Conservation (phyloP, 129 eudicot species). For the Flaveria bidentis region DNA sequence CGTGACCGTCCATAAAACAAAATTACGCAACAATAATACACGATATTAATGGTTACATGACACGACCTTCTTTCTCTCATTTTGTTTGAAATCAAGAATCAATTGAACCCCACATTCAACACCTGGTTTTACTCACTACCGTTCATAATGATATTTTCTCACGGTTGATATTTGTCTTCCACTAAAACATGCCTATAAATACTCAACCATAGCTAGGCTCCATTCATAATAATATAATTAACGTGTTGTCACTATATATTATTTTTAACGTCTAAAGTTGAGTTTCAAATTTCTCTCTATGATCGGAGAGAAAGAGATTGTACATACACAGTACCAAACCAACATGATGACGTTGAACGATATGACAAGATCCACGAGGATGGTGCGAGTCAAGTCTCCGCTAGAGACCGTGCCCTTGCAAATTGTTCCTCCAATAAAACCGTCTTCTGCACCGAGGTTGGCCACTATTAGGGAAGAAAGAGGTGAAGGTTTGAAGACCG, state of each 20-base stretch:
- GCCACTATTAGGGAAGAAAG: slow-evolving; percentile 57
- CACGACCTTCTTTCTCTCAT: background rate
- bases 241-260: slow-evolving; percentile 22
- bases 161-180: slow-evolving; percentile 24
- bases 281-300: slow-evolving; percentile 43
- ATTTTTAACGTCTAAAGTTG: slow-evolving; percentile 26
- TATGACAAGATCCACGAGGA: slow-evolving; percentile 41
- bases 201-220: background rate
- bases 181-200: slow-evolving; percentile 34
- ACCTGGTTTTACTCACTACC: slow-evolving; percentile 38
- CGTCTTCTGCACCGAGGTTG: slow-evolving; percentile 50
- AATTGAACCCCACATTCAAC: slow-evolving; percentile 22
- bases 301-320: slow-evolving; percentile 33
- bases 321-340: slow-evolving; percentile 30
- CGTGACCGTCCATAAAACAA: background rate
- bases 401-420: slow-evolving; percentile 53
- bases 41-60: background rate
- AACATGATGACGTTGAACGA: slow-evolving; percentile 47
- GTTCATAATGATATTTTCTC: slow-evolving; percentile 28
- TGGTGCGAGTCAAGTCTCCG: slow-evolving; percentile 32
- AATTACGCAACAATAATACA: background rate
- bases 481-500: slow-evolving; percentile 44
- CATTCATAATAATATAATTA: background rate
- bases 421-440: slow-evolving; percentile 38
- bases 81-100: slow-evolving; percentile 9